Evolutionary conservation across 805 yeast genomes (phyloP), one percentile per base, ranked within the genome.

Genomic region (Nakazawaea ernobii): DNA sequence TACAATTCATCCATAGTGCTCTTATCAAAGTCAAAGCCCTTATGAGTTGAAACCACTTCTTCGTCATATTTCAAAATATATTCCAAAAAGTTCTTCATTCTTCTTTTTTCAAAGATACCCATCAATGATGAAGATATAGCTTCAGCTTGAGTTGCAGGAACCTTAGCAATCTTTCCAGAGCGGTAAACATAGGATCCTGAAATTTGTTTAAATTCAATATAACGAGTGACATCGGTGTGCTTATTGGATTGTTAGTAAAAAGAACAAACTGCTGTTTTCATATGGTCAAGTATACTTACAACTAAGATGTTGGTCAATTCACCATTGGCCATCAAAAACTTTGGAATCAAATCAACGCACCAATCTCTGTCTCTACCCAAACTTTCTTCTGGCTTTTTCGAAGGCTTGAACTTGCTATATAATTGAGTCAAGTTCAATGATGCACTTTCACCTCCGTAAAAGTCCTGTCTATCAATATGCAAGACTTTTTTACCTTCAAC

Each of bases 401-500:
- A 72, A 30, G 97, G 96, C 63, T 90, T 88, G 75, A 90, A 91
- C 69, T 91, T 91, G 56, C 75, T 68, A 72, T 87, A 94, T 49
- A 86, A 69, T 68, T 84, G 74, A 43, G 81, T 71, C 55, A 88
- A 71, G 58, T 85, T 85, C 59, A 89, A 75, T 6, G 95, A 86
- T 13, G 96, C 95, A 50, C 90, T 80, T 64, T 88, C 96, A 39
- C 86, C 99, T 44, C 99, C 99, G 57, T 94, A 94, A 63, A 90
- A 95, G 63, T 89, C 95, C 67, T 94, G 97, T 58, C 90, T 84
- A 66, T 94, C 99, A 53, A 94, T 90, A 68, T 94, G 99, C 48
- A 94, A 75, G 7, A 94, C 98, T 62, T 94, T 94, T 73, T 94
- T 92, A 53, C 98, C 98, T 61, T 94, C 98, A n/a, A 92, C 96